These are phyloP conservation scores for Nephromyces sp. DNA, from an alignment of 169 alveolate genomes.

Conservation along the genomic window DNA sequence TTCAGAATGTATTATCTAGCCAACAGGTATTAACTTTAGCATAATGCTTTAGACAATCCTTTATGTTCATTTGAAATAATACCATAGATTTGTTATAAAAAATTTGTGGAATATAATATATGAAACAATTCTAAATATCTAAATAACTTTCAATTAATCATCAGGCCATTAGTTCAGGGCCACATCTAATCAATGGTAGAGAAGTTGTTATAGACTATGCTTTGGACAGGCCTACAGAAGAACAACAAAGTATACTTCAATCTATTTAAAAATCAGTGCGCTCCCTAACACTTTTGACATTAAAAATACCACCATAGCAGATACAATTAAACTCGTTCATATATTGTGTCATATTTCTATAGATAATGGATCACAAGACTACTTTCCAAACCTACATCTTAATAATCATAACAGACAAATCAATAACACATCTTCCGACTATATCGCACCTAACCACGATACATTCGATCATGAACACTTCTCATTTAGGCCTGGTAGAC, in stretches of 20 bases:
- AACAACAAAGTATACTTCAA: not conserved
- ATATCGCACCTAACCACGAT: too few species aligned
- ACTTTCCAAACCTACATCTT: too few species aligned
- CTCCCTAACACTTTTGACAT: too few species aligned
- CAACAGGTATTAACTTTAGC: not conserved
- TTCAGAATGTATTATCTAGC: slow-evolving; percentile 16
- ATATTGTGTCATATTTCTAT: too few species aligned
- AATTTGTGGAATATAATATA: not conserved
- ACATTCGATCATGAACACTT: too few species aligned
- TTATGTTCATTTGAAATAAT: not conserved
- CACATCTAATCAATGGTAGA: not conserved
- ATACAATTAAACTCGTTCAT: too few species aligned
- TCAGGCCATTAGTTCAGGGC: not conserved
- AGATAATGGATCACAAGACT: too few species aligned
- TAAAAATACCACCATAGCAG: too few species aligned
- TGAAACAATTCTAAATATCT: not conserved
- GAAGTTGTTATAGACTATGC: not conserved
- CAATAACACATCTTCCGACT: too few species aligned
- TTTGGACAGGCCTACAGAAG: not conserved
- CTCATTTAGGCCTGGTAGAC: too few species aligned
- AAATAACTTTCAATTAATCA: not conserved
- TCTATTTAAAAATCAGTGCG: too few species aligned
- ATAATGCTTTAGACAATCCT: not conserved
- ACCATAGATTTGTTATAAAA: not conserved
- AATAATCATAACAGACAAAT: too few species aligned